Percentiles rank a stretch among this genome's conserved stretches.
Evolutionary conservation across 1,139 yeast species (phyloP).

Genomic region (Eremothecium sinecaudum): DNA sequence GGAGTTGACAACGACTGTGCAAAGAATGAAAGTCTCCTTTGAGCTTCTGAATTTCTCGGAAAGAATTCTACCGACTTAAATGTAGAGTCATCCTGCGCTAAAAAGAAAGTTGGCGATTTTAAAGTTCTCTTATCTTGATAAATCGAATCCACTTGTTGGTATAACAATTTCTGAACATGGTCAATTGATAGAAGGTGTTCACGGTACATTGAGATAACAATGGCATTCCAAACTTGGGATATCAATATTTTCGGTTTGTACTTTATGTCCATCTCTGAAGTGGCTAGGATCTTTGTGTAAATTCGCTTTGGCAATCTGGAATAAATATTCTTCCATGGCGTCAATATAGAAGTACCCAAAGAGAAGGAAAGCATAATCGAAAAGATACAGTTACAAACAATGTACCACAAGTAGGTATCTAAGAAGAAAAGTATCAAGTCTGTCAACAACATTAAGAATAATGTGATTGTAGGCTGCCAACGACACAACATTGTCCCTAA

Average conservation of each 20-base stretch:
- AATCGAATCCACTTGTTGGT: conserved; percentile 40
- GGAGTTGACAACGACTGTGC: conserved; percentile 81
- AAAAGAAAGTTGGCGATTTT: conserved; percentile 58
- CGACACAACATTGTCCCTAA: conserved; percentile 47
- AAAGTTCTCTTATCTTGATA: conserved; percentile 33
- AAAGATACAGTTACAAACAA: conserved; percentile 66
- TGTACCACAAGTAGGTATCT: conserved; percentile 85
- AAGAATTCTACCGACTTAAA: conserved; percentile 55
- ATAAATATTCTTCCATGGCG: conserved; percentile 82
- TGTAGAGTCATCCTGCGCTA: conserved; percentile 66
- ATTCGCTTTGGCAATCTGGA: conserved; percentile 68
- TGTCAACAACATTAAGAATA: conserved; percentile 49
- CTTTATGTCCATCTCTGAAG: conserved; percentile 41
- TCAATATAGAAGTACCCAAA: conserved; percentile 68
- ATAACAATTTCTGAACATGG: conserved; percentile 53
- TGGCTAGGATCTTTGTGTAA: conserved; percentile 51
- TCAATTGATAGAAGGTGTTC: conserved; percentile 72
- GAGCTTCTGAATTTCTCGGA: conserved; percentile 66
- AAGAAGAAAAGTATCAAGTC: conserved; percentile 69
- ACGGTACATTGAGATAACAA: conserved; percentile 63
- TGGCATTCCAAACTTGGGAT: conserved; percentile 74
- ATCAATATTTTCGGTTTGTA: conserved; percentile 43
- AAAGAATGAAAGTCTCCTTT: conserved; percentile 72
- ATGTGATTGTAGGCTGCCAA: conserved; percentile 49
- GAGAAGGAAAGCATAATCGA: conserved; percentile 63